These are phyloP conservation scores for Penicillium crystallinum DNA, from an alignment of 495 filamentous ascomycete genomes.

Conservation along the genomic window DNA sequence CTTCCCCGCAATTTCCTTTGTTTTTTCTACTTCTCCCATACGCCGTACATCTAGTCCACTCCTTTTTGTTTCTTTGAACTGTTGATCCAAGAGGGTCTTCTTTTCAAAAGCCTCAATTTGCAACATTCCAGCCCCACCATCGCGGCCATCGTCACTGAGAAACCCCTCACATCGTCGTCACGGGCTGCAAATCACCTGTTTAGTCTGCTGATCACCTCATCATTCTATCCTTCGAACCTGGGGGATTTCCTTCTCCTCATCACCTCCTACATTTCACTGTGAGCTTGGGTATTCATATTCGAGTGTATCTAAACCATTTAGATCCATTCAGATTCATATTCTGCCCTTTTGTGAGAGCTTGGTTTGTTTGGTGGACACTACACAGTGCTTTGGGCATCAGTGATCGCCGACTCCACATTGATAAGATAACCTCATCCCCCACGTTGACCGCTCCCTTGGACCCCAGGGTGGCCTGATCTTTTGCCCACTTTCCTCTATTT, in stretches of 20 bases:
- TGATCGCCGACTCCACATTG: slow-evolving; percentile 22
- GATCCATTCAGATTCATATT: not conserved
- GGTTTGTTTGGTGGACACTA: not conserved
- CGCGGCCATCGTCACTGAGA: not conserved
- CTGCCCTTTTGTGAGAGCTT: not conserved
- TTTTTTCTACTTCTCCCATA: not conserved
- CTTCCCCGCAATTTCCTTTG: slow-evolving; percentile 3
- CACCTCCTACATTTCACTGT: not conserved
- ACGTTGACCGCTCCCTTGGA: slow-evolving; percentile 26
- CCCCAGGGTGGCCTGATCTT: slow-evolving; percentile 25
- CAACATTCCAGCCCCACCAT: not conserved
- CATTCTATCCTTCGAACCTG: slow-evolving; percentile 7
- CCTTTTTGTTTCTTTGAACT: not conserved
- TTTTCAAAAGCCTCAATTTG: not conserved
- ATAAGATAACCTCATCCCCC: slow-evolving; percentile 28
- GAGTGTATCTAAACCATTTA: not conserved
- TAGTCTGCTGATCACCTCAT: slow-evolving; percentile 28
- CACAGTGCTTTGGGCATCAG: slow-evolving; percentile 21
- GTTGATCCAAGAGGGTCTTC: not conserved
- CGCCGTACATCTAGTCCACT: not conserved
- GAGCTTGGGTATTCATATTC: not conserved
- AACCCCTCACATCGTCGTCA: slow-evolving; percentile 11
- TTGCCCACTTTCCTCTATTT: slow-evolving; percentile 1
- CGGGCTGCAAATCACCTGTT: slow-evolving; percentile 25
- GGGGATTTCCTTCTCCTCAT: not conserved